Conservation (phyloP, 345 rosid genomes). For the Eucalyptus guilfoylei region DNA sequence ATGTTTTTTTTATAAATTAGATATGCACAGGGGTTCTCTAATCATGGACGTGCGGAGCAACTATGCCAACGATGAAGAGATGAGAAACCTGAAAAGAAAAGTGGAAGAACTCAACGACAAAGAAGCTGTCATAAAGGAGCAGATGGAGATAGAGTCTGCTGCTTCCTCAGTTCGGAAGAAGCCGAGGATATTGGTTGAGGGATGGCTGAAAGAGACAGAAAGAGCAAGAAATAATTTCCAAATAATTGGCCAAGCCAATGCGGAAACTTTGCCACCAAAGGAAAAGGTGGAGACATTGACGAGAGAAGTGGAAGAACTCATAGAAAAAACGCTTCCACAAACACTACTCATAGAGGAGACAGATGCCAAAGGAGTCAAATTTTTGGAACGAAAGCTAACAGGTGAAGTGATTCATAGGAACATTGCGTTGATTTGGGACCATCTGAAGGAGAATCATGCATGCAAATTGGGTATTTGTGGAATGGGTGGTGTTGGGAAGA, state of each 20-base stretch:
- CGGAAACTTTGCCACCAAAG: not conserved
- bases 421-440: not conserved
- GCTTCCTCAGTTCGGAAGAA: not conserved
- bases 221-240: not conserved
- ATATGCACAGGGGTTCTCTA: no score
- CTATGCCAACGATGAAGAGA: not conserved
- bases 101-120: not conserved
- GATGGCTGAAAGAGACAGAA: not conserved
- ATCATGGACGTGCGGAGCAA: fast-evolving
- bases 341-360: not conserved
- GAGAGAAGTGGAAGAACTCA: not conserved
- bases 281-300: not conserved
- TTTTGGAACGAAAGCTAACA: not conserved
- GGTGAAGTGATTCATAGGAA: not conserved
- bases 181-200: not conserved
- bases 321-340: not conserved
- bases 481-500: not conserved
- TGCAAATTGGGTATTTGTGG: not conserved
- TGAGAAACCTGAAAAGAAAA: not conserved
- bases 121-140: not conserved
- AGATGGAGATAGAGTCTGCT: not conserved
- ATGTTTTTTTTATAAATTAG: no score
- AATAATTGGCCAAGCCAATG: not conserved
- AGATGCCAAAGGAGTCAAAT: not conserved
- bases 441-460: fast-evolving